phyloP scores from a whole-genome alignment of 805 yeast genomes.

The Candida sanyiensis region DNA sequence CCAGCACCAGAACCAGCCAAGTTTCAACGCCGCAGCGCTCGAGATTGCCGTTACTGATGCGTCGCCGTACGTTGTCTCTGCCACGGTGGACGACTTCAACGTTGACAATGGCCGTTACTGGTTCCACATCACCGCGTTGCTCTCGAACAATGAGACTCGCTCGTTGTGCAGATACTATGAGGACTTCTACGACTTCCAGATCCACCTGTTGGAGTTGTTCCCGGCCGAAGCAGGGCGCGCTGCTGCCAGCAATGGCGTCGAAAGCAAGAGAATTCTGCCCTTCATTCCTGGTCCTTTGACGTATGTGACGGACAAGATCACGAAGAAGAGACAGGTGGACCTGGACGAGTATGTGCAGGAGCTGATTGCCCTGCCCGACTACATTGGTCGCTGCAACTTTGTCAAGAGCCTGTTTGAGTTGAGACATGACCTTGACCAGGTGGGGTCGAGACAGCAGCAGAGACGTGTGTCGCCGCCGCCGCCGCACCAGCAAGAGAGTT shows the following conservation, averaged over 20 bases:
- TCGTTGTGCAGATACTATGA: constrained; percentile 85
- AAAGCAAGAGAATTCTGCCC: constrained; percentile 76
- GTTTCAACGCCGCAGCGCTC: constrained; percentile 8
- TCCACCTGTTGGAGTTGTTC: constrained; percentile 70
- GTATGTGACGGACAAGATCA: constrained; percentile 74
- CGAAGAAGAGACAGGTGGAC: constrained; percentile 48
- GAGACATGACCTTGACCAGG: constrained; percentile 31
- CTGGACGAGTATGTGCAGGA: constrained; percentile 52
- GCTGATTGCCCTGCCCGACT: constrained; percentile 64
- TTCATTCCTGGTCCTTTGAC: constrained; percentile 95
- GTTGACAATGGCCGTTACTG: constrained; percentile 85
- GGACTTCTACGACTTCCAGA: constrained; percentile 93
- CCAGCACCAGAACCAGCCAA: constrained; percentile 6
- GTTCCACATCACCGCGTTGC: constrained; percentile 66
- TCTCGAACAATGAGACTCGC: constrained; percentile 64
- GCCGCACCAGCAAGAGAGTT: neutral
- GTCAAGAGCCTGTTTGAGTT: constrained; percentile 70
- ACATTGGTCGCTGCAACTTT: constrained; percentile 63
- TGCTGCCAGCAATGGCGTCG: constrained; percentile 45
- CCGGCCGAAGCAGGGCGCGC: constrained; percentile 88
- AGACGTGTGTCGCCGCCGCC: constrained; percentile 3
- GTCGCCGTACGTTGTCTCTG: constrained; percentile 31
- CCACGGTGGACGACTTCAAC: constrained; percentile 73
- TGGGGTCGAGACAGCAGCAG: neutral
- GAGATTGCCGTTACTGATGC: constrained; percentile 11